A percentile compares a stretch with the other conserved stretches of the same genome.
Conservation (phyloP, 1,139 yeast genomes). For the Geotrichum macrosporum region DNA sequence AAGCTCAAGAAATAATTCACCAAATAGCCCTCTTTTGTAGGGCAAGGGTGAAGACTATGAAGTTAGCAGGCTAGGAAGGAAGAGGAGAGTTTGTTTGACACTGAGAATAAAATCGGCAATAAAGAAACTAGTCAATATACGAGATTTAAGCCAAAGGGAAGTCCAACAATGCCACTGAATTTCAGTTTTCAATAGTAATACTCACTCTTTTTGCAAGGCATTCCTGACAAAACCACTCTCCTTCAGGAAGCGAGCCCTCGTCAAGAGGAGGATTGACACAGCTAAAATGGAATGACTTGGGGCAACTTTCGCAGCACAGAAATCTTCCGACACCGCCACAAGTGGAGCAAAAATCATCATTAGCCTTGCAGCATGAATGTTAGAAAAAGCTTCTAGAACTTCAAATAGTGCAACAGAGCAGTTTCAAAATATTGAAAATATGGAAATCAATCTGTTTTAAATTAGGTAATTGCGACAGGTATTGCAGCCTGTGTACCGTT, state of each 20-base stretch:
- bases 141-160: too few species aligned
- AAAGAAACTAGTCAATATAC: too few species aligned
- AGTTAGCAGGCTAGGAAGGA: too few species aligned
- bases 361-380: slow-evolving; percentile 33
- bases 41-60: slow-evolving; percentile 39
- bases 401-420: not conserved
- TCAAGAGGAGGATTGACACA: slow-evolving; percentile 90
- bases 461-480: too few species aligned
- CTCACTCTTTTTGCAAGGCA: slow-evolving; percentile 42
- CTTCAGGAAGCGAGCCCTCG: slow-evolving; percentile 70
- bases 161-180: too few species aligned
- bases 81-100: too few species aligned
- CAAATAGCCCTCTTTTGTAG: slow-evolving; percentile 47
- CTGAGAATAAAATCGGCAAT: too few species aligned
- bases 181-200: not conserved
- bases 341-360: slow-evolving; percentile 83
- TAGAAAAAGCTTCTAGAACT: too few species aligned
- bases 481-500: too few species aligned
- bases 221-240: slow-evolving; percentile 83
- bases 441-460: too few species aligned
- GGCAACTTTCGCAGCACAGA: slow-evolving; percentile 91
- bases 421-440: not conserved
- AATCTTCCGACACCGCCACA: slow-evolving; percentile 89
- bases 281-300: slow-evolving; percentile 82
- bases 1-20: slow-evolving; percentile 56